Base-by-base conservation (phyloP, 805 yeast genomes). In the Limtongia smithiae region DNA sequence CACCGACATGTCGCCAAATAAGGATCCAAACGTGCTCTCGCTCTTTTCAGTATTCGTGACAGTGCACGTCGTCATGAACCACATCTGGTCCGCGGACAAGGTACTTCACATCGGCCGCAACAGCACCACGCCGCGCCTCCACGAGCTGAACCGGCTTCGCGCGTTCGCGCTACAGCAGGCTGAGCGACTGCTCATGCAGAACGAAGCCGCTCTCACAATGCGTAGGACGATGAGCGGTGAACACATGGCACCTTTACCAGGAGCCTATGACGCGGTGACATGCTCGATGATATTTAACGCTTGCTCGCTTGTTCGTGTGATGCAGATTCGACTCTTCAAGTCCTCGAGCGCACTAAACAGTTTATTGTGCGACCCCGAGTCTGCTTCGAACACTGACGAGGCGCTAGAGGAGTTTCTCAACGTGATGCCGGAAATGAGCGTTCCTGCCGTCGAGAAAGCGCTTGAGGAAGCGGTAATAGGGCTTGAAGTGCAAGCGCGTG, bases 1-100 rank as follows among this genome's bases (percentile, higher is more conserved):
- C 11, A 40, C 40, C 15, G 38, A 46, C 36, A 38, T 40, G 20
- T 28, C 24, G 30, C 46, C 46, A 9, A 45, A 46, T 24, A n/a
- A n/a, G n/a, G n/a, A n/a, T n/a, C n/a, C n/a, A n/a, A n/a, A n/a
- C n/a, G 25, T 46, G 12, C 33, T 46, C 22, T 46, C 50, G 20
- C 24, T 41, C 3, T 46, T 41, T 17, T 40, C 50, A 6, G 41
- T 46, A 5, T 46, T 40, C 34, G 35, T 46, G 14, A 37, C 32
- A n/a, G 38, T 46, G 45, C 50, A 46, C 25, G 44, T 35, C 4
- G 40, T 46, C 25, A 46, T 46, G 50, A 40, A 40, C 21, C 50
- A 46, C 15, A 46, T 46, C 24, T 46, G 50, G 50, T 37, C 41
- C 11, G 50, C 50, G 11, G 41, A 37, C 21, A 45, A 46, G 18